phyloP scores from a whole-genome alignment of 176 grass and related monocot species.

The Areca catechu region DNA sequence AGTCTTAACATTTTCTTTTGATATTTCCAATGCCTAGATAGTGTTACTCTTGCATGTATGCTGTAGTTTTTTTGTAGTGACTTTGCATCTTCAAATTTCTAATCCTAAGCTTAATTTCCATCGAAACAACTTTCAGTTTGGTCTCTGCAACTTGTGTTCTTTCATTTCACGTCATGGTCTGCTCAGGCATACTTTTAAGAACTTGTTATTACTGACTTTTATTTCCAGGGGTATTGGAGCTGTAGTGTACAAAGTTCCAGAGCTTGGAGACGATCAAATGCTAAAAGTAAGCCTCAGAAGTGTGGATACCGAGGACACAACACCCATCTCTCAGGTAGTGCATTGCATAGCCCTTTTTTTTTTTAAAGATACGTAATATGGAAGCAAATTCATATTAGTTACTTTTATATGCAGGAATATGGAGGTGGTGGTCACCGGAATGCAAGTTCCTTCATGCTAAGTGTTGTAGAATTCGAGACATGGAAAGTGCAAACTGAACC shows the following conservation, averaged over 20 bases:
- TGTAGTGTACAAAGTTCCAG: slow-evolving; percentile 74
- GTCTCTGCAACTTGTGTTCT: no score
- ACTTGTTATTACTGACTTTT: background rate
- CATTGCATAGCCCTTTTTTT: slow-evolving; percentile 1
- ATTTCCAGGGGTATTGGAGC: slow-evolving; percentile 71
- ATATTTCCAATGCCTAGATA: no score
- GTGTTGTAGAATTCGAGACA: slow-evolving; percentile 48
- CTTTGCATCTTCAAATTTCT: no score
- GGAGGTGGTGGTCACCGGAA: slow-evolving; percentile 72
- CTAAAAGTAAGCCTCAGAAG: slow-evolving; percentile 91
- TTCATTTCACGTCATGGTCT: no score
- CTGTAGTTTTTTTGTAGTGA: no score
- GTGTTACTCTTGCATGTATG: no score
- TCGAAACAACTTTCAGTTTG: no score
- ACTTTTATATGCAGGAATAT: slow-evolving; percentile 46
- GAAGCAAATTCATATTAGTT: slow-evolving; percentile 7
- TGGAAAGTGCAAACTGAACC: slow-evolving; percentile 41
- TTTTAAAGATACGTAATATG: background rate
- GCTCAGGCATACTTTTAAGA: background rate
- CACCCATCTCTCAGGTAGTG: slow-evolving; percentile 44
- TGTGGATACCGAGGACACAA: slow-evolving; percentile 67
- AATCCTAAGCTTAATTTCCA: no score
- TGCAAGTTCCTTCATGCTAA: slow-evolving; percentile 81
- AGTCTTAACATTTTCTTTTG: no score
- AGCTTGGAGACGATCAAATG: slow-evolving; percentile 54